phyloP scores from a whole-genome alignment of 345 rosid species.

The Brassica napus region Da-Ae NC_063450.1:52649001-52649500 shows the following conservation, averaged over 20 bases:
- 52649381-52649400: not conserved
- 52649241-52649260: not conserved
- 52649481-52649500: not conserved
- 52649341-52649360: not conserved
- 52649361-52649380: not conserved
- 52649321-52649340: not conserved
- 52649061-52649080: not conserved
- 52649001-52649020: not conserved
- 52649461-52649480: not conserved
- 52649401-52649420: not conserved
- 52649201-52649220: too few relatives aligned
- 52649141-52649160: too few relatives aligned
- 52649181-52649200: too few relatives aligned
- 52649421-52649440: not conserved
- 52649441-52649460: not conserved
- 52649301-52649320: too few relatives aligned
- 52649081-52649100: too few relatives aligned
- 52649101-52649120: too few relatives aligned
- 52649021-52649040: not conserved
- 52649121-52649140: too few relatives aligned
- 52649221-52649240: not conserved
- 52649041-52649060: too few relatives aligned
- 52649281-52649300: not conserved
- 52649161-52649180: too few relatives aligned
- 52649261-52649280: not conserved